Evolutionary conservation across 1,139 yeast genomes (phyloP), one percentile per base, ranked within the genome.

Genomic region (Taiozyma sp.): DNA sequence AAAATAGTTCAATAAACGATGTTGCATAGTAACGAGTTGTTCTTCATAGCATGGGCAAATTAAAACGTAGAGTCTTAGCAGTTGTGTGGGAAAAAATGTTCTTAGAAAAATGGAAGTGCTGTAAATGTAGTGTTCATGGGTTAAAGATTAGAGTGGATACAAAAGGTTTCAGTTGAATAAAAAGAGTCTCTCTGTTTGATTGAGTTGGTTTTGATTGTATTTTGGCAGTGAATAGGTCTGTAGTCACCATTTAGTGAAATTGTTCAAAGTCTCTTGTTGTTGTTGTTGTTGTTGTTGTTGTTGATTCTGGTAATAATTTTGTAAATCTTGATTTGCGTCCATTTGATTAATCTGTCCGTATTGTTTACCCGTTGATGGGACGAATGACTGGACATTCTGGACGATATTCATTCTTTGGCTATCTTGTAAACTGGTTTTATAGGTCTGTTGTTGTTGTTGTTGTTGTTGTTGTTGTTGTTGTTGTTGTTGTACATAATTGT

Each of bases 291-390:
- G 51, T 38, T n/a, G 80, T 78, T 65, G 88, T 65, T 27, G 70
- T 69, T 2, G 81, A 69, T 24, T 84, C 84, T 1, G 96, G 96
- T 1, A 76, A 67, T 1, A 96, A 96, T 59, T 81, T 83, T 51
- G 87, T 77, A 67, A 85, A 88, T 28, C 84, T 73, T 48, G 82
- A 78, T 64, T 83, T 83, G 65, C 85, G 71, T 38, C 24, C 12
- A 19, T 38, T 14, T 38, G 40, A 38, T 38, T 8, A 3, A 55
- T 51, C 28, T 57, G 58, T 29, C 45, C 55, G 9, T 41, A 23
- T 23, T 43, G 41, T 9, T 46, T 47, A 7, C 32, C 44, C 12
- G 12, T 14, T 4, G 41, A 45, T 16, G 54, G 57, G 32, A 53
- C 28, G 45, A 55, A 55, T 1, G 57, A 41, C 30, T 49, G 53